A percentile compares a stretch with the other conserved stretches of the same genome.
Conservation (phyloP, 2,329 filamentous ascomycete species). For the Penicillium palitans region DNA sequence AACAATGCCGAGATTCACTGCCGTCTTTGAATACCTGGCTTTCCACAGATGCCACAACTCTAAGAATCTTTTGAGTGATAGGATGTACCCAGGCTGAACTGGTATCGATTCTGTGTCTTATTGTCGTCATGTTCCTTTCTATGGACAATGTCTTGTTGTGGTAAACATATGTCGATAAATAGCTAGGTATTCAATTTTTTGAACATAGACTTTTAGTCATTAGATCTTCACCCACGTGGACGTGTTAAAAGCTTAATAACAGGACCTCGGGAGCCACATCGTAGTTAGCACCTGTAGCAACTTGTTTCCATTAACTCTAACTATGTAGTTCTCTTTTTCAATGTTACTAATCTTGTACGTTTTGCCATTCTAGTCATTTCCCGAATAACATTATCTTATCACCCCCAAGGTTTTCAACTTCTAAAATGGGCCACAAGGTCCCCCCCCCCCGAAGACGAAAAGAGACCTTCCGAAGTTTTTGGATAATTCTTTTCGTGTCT, state of each 20-base stretch:
- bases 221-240: background rate
- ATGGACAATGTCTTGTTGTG: background rate
- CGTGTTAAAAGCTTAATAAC: too few species aligned
- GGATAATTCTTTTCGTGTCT: background rate
- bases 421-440: slow-evolving; percentile 1
- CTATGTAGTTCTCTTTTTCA: too few species aligned
- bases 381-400: slow-evolving; percentile 3
- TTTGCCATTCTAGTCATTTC: background rate
- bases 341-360: background rate
- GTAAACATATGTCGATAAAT: background rate
- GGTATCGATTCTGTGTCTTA: background rate
- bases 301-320: too few species aligned
- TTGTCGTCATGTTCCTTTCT: background rate
- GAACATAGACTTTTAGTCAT: background rate
- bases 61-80: too few species aligned
- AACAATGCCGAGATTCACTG: slow-evolving; percentile 10
- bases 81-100: too few species aligned
- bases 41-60: too few species aligned
- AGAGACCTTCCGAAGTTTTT: background rate
- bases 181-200: background rate
- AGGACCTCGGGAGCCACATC: background rate
- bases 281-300: background rate
- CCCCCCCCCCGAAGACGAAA: background rate
- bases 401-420: slow-evolving; percentile 6
- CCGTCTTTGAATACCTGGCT: background rate